Evolutionary conservation across 768 basidiomycete species (phyloP).

Genomic region (Russula griseocarnosa): DNA sequence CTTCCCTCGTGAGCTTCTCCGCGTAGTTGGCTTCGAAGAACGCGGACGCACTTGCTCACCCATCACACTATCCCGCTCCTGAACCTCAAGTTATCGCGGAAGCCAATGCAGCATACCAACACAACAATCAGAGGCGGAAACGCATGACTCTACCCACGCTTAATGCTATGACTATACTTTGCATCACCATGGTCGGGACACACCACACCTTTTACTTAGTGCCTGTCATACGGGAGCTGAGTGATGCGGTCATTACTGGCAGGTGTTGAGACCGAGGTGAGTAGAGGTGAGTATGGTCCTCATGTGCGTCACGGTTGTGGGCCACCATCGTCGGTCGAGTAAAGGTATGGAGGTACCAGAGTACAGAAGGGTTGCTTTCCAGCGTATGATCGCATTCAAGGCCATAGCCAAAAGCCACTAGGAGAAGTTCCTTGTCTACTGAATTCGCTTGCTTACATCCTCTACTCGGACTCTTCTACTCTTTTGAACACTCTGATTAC

Average conservation of each 20-base stretch:
- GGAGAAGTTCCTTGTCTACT: neutral
- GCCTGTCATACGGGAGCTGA: neutral
- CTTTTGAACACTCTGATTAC: too few species aligned
- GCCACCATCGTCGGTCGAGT: too few species aligned
- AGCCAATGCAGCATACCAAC: neutral
- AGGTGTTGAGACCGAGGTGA: too few species aligned
- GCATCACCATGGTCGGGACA: constrained; percentile 5
- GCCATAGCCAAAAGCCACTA: neutral
- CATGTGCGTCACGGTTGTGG: too few species aligned
- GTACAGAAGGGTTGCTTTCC: neutral
- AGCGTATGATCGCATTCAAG: neutral
- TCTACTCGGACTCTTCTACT: too few species aligned
- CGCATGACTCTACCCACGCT: neutral
- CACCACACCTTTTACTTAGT: constrained; percentile 8
- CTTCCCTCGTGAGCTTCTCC: neutral
- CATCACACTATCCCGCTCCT: neutral
- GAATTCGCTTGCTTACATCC: neutral
- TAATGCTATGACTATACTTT: constrained; percentile 6
- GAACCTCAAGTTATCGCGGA: constrained; percentile 11
- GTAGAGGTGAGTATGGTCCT: too few species aligned
- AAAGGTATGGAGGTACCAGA: constrained; percentile 2
- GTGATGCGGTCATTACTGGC: neutral
- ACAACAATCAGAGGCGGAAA: neutral
- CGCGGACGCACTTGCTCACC: neutral
- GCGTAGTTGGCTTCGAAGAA: neutral